phyloP scores from a whole-genome alignment of 306 rosid species.

The Citrullus colocynthis region DNA sequence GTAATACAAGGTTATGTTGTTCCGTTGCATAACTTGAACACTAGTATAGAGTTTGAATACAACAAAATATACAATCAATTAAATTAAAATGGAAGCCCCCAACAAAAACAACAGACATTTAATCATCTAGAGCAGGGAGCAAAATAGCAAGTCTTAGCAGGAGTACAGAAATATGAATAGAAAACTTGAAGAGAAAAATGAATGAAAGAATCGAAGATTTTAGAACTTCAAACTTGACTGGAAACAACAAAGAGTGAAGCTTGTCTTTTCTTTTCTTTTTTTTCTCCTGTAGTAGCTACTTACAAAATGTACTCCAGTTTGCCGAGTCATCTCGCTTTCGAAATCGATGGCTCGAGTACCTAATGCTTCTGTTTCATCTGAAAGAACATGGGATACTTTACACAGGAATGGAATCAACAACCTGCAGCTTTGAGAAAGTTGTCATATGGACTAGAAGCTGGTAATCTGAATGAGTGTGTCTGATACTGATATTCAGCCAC shows the following conservation, averaged over 20 bases:
- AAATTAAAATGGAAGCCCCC: neutral
- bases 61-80: neutral
- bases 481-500: constrained; percentile 35
- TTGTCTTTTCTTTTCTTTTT: neutral
- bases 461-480: constrained; percentile 45
- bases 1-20: neutral
- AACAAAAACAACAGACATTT: neutral
- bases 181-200: neutral
- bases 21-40: neutral
- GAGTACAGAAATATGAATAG: neutral
- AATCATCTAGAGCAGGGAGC: neutral
- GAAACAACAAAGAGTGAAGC: neutral
- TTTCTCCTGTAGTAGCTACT: neutral
- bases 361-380: neutral
- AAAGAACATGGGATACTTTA: neutral
- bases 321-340: neutral
- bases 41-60: neutral
- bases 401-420: constrained; percentile 31
- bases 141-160: neutral
- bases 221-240: neutral
- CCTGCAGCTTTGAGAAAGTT: constrained; percentile 93
- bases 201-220: constrained; percentile 2
- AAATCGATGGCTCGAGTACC: neutral
- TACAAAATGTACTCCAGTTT: constrained; percentile 5
- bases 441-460: constrained; percentile 79